Conservation (phyloP, 495 filamentous ascomycete genomes). For the Tuber indicum region DNA sequence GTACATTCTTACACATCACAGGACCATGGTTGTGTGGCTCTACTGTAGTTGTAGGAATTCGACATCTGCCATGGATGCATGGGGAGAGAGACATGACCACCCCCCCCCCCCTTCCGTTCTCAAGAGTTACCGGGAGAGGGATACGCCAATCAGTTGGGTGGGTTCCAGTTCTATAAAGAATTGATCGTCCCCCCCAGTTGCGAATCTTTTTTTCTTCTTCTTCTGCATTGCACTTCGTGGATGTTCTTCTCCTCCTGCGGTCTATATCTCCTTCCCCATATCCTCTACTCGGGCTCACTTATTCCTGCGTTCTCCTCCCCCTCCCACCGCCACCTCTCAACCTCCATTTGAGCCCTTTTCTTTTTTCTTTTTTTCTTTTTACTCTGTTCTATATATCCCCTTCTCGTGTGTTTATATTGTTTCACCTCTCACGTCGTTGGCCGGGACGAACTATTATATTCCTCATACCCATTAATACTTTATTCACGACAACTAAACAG, state of each 20-base stretch:
- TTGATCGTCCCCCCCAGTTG: background rate
- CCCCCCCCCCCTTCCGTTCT: background rate
- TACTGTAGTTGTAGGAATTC: background rate
- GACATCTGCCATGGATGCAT: background rate
- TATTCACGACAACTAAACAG: background rate
- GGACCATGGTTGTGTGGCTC: background rate
- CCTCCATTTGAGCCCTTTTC: background rate
- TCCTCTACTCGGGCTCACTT: background rate
- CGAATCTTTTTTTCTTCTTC: background rate
- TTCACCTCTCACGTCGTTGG: background rate
- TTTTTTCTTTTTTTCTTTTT: background rate
- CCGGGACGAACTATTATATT: slow-evolving; percentile 8
- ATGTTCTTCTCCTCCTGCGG: background rate
- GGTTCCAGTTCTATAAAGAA: background rate
- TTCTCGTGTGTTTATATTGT: background rate
- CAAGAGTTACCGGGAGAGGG: background rate
- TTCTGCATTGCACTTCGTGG: background rate
- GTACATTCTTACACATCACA: background rate
- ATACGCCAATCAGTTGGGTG: background rate
- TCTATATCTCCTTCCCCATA: background rate
- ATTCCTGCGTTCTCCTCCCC: too few species aligned
- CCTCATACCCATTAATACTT: background rate
- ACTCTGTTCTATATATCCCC: background rate
- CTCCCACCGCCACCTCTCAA: too few species aligned
- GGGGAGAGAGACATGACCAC: too few species aligned